A percentile compares a stretch with the other conserved stretches of the same genome.
These are phyloP conservation scores for Suillus discolor DNA, from an alignment of 768 basidiomycete genomes.

Conservation along the genomic window DNA sequence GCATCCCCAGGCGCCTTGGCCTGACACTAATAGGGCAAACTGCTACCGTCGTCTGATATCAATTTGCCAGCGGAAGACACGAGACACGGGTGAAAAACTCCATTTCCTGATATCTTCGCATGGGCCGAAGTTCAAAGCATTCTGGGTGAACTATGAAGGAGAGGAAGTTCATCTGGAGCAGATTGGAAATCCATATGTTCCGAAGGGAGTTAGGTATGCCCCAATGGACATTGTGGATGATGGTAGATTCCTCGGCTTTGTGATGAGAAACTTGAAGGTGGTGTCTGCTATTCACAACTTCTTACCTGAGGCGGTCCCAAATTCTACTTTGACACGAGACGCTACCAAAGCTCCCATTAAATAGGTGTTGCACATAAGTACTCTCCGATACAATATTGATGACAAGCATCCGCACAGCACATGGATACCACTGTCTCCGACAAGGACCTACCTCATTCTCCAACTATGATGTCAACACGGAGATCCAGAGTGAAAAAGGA, in stretches of 20 bases:
- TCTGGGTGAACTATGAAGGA: not conserved
- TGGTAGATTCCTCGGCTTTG: not conserved
- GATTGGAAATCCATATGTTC: not conserved
- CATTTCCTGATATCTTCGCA: not conserved
- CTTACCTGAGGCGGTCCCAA: not conserved
- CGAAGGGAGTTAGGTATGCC: not conserved
- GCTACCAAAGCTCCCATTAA: not conserved
- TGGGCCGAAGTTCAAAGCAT: not conserved
- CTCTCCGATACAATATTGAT: not conserved
- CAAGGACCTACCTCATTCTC: not conserved
- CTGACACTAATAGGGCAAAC: not conserved
- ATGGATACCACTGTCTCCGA: not conserved
- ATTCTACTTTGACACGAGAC: not conserved
- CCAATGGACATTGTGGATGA: not conserved
- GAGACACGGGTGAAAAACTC: not conserved
- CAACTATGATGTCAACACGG: not conserved
- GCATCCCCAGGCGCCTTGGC: constrained; percentile 1
- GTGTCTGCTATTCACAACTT: not conserved
- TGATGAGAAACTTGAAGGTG: constrained; percentile 2
- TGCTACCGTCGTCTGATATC: not conserved
- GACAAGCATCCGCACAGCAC: not conserved
- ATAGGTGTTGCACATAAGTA: not conserved
- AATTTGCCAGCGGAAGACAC: not conserved
- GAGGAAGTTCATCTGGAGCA: not conserved
- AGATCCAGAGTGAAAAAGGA: not conserved